Evolutionary conservation across 768 basidiomycete species (phyloP).

Genomic region (Neoboletus subvelutipes): DNA sequence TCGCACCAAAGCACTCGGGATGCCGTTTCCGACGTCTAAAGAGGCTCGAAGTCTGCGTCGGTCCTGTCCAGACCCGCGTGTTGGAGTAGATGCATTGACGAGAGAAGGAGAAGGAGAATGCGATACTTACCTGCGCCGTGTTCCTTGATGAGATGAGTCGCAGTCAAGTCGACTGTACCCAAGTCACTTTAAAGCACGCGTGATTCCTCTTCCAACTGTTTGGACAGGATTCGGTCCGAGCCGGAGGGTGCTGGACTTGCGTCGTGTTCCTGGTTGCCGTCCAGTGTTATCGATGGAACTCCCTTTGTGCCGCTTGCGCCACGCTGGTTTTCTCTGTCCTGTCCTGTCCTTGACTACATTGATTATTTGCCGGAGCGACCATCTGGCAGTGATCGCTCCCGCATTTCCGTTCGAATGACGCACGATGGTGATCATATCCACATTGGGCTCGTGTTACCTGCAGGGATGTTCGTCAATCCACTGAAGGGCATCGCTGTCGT

Average conservation of each 20-base stretch:
- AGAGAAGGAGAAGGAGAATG: not conserved
- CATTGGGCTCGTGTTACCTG: constrained; percentile 63
- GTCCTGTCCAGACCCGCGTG: not conserved
- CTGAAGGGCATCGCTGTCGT: constrained; percentile 57
- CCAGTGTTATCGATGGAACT: not conserved
- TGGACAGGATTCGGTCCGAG: not conserved
- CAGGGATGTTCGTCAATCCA: constrained; percentile 72
- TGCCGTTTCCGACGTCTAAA: not conserved
- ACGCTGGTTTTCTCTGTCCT: not conserved
- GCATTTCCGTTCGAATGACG: constrained; percentile 3
- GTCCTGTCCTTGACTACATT: not conserved
- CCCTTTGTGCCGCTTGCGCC: not conserved
- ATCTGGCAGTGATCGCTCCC: not conserved
- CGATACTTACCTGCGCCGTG: not conserved
- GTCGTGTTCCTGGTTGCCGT: not conserved
- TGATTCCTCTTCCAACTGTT: not conserved
- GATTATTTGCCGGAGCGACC: not conserved
- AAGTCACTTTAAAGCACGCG: not conserved
- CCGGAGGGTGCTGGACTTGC: not conserved
- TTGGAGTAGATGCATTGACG: not conserved
- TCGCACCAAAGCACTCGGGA: not conserved
- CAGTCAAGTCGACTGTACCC: not conserved
- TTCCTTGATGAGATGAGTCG: not conserved
- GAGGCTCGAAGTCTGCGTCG: not conserved
- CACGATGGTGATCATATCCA: constrained; percentile 42